Conservation (phyloP, 2,329 filamentous ascomycete species). For the Colletotrichum caudatum region DNA sequence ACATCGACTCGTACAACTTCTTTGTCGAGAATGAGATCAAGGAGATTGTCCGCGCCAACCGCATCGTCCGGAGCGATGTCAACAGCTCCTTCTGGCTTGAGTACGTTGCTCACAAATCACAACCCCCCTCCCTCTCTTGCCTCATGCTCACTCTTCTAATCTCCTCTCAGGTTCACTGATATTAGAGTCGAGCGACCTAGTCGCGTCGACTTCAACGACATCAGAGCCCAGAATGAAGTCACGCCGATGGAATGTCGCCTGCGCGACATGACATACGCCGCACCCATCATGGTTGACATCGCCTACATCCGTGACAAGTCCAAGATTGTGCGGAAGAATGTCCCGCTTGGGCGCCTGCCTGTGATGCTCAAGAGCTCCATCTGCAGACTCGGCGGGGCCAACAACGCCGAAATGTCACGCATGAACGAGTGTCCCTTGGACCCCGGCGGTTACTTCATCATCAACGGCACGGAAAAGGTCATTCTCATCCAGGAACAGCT, state of each 20-base stretch:
- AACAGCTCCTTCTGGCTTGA: slow-evolving; percentile 94
- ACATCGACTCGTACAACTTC: slow-evolving; percentile 99
- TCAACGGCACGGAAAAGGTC: slow-evolving; percentile 97
- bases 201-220: slow-evolving; percentile 79
- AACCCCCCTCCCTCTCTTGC: too few species aligned
- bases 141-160: slow-evolving; percentile 19
- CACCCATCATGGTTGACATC: slow-evolving; percentile 93
- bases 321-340: slow-evolving; percentile 78
- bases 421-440: slow-evolving; percentile 97
- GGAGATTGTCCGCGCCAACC: slow-evolving; percentile 94
- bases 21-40: slow-evolving; percentile 97
- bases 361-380: slow-evolving; percentile 98
- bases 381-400: slow-evolving; percentile 86
- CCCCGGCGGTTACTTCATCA: slow-evolving; percentile 97
- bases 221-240: slow-evolving; percentile 77
- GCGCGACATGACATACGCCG: slow-evolving; percentile 97
- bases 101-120: slow-evolving; percentile 47
- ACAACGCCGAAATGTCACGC: slow-evolving; percentile 87
- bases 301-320: slow-evolving; percentile 87
- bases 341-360: slow-evolving; percentile 90
- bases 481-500: slow-evolving; percentile 98
- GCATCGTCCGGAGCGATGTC: slow-evolving; percentile 89
- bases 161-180: slow-evolving; percentile 73
- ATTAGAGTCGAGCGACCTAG: slow-evolving; percentile 88
- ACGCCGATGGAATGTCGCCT: slow-evolving; percentile 97